phyloP scores from a whole-genome alignment of 805 yeast species.

The Saturnispora saitoi region DNA sequence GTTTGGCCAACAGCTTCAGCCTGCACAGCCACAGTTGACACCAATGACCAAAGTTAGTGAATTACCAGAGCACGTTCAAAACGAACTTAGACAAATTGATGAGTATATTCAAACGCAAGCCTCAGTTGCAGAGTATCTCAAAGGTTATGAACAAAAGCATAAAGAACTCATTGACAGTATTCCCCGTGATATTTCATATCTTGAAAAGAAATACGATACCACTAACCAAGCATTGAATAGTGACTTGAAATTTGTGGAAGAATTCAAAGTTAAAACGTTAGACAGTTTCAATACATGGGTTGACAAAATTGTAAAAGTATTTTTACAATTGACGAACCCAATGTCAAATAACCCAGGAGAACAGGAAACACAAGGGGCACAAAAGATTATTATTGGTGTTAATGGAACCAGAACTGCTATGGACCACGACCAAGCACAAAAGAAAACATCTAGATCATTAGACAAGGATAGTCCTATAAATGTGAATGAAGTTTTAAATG shows the following conservation, averaged over 20 bases:
- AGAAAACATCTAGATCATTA: constrained; percentile 28
- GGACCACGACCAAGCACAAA: constrained; percentile 17
- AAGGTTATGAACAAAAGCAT: constrained; percentile 55
- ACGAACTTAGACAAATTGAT: constrained; percentile 62
- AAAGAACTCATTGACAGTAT: constrained; percentile 56
- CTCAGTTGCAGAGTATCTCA: constrained; percentile 58
- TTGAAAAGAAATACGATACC: constrained; percentile 51
- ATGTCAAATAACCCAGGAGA: constrained; percentile 21
- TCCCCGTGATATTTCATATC: constrained; percentile 61
- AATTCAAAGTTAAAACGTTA: constrained; percentile 33
- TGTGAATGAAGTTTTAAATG: constrained; percentile 43
- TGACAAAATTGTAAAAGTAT: constrained; percentile 30
- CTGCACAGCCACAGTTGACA: constrained; percentile 43
- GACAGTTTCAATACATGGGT: constrained; percentile 33
- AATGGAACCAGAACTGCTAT: constrained; percentile 23
- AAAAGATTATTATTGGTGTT: constrained; percentile 25
- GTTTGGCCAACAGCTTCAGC: constrained; percentile 23
- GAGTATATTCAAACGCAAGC: constrained; percentile 67
- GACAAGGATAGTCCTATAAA: constrained; percentile 32
- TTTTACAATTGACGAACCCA: constrained; percentile 30
- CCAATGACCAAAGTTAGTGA: constrained; percentile 72
- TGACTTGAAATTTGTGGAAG: constrained; percentile 38
- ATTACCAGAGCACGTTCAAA: constrained; percentile 60
- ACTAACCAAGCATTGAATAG: constrained; percentile 54
- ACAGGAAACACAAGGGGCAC: constrained; percentile 17